Evolutionary conservation across 2,329 filamentous ascomycete genomes (phyloP).

Genomic region (Xylariaceae sp.): DNA sequence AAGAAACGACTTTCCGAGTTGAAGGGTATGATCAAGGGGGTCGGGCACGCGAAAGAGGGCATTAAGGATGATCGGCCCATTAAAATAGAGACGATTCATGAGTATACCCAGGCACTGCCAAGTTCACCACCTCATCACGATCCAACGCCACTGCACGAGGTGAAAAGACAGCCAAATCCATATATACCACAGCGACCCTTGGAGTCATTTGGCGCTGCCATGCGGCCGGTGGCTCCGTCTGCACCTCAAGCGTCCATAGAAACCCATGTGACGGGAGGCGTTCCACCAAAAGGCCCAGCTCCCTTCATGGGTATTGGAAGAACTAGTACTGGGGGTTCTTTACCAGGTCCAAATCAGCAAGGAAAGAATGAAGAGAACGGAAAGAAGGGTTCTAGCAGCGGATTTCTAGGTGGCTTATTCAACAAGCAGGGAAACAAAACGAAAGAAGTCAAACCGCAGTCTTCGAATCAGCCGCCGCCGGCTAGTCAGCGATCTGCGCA

Average conservation of each 20-base stretch:
- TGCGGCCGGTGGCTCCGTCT: neutral
- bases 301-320: slow-evolving; percentile 15
- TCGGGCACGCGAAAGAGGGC: slow-evolving; percentile 28
- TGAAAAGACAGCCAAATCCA: slow-evolving; percentile 13
- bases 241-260: neutral
- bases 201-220: slow-evolving; percentile 1
- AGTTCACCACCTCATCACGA: slow-evolving; percentile 15
- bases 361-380: slow-evolving; percentile 24
- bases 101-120: slow-evolving; percentile 18
- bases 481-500: slow-evolving; percentile 20
- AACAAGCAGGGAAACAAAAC: slow-evolving; percentile 27
- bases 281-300: slow-evolving; percentile 6
- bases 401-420: slow-evolving; percentile 29
- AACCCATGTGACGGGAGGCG: slow-evolving; percentile 6
- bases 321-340: slow-evolving; percentile 16
- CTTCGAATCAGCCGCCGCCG: slow-evolving; percentile 18
- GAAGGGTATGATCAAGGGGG: slow-evolving; percentile 31
- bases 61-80: slow-evolving; percentile 28
- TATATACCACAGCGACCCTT: slow-evolving; percentile 1
- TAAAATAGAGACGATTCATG: slow-evolving; percentile 18
- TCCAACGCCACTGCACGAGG: slow-evolving; percentile 4
- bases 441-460: slow-evolving; percentile 24
- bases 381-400: slow-evolving; percentile 23
- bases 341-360: slow-evolving; percentile 17
- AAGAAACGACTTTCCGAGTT: slow-evolving; percentile 32